phyloP scores from a whole-genome alignment of 129 eudicot species.

The Saposhnikovia divaricata region DNA sequence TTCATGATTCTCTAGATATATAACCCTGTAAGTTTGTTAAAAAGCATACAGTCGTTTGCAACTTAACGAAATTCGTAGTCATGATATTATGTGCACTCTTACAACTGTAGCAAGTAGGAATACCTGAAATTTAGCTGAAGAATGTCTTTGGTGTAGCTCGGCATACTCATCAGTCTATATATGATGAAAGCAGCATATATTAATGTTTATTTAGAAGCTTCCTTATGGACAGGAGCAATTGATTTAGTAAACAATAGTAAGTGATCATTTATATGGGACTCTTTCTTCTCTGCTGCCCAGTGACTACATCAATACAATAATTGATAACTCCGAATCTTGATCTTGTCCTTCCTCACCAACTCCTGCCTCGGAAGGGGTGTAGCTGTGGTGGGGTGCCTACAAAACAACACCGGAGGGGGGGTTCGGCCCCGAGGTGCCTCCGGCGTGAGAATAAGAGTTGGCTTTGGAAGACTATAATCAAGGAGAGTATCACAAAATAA shows the following conservation, averaged over 20 bases:
- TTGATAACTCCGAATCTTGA: no score
- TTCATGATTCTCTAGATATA: slow-evolving; percentile 56
- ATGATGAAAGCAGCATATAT: not conserved
- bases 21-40: slow-evolving; percentile 50
- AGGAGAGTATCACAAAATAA: no score
- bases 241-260: not conserved
- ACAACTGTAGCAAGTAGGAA: not conserved
- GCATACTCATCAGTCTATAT: not conserved
- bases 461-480: no score
- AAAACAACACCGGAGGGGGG: no score
- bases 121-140: not conserved
- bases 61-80: not conserved
- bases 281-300: slow-evolving; percentile 55
- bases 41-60: not conserved
- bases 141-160: not conserved
- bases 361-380: no score
- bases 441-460: no score
- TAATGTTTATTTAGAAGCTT: not conserved
- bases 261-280: not conserved
- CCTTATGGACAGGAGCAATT: not conserved
- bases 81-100: not conserved
- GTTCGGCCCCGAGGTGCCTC: no score
- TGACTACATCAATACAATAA: slow-evolving; percentile 66
- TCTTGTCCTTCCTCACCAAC: no score
- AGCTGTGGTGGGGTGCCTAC: no score